A percentile compares a stretch with the other conserved stretches of the same genome.
Conservation (phyloP, 257 asterid species). For the Cruciata laevipes region DNA sequence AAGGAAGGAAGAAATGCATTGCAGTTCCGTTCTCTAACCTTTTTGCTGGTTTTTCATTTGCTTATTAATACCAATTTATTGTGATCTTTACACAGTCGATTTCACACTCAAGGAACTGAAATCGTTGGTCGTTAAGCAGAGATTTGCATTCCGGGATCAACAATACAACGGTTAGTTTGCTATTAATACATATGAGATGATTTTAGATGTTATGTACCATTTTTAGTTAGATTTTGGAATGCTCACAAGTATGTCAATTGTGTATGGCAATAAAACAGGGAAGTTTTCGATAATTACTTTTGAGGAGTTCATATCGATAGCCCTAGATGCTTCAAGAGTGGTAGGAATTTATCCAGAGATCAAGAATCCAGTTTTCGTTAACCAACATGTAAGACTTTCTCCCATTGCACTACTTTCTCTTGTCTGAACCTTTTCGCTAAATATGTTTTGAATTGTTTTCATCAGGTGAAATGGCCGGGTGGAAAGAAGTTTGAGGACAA, state of each 20-base stretch:
- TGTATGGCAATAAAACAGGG: slow-evolving; percentile 37
- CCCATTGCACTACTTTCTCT: background rate
- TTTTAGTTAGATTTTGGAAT: background rate
- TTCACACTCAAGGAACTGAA: slow-evolving; percentile 72
- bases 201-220: background rate
- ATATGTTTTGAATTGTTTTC: slow-evolving; percentile 8
- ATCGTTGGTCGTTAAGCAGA: slow-evolving; percentile 67
- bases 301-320: slow-evolving; percentile 77
- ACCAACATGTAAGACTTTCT: slow-evolving; percentile 57
- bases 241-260: background rate
- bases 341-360: slow-evolving; percentile 99
- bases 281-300: slow-evolving; percentile 75
- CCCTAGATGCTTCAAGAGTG: slow-evolving; percentile 75
- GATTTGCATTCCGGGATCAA: slow-evolving; percentile 72
- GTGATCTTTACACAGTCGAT: slow-evolving; percentile 51
- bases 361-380: slow-evolving; percentile 81
- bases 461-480: slow-evolving; percentile 83
- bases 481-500: slow-evolving; percentile 83
- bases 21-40: background rate
- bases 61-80: slow-evolving; percentile 3
- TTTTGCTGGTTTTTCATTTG: background rate
- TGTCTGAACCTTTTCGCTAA: background rate
- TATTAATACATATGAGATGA: background rate
- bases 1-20: slow-evolving; percentile 17
- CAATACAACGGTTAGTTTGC: slow-evolving; percentile 70